Evolutionary conservation across 2,329 filamentous ascomycete genomes (phyloP), one percentile per base, ranked within the genome.

Genomic region (Dendrostoma leiphaemia): DNA sequence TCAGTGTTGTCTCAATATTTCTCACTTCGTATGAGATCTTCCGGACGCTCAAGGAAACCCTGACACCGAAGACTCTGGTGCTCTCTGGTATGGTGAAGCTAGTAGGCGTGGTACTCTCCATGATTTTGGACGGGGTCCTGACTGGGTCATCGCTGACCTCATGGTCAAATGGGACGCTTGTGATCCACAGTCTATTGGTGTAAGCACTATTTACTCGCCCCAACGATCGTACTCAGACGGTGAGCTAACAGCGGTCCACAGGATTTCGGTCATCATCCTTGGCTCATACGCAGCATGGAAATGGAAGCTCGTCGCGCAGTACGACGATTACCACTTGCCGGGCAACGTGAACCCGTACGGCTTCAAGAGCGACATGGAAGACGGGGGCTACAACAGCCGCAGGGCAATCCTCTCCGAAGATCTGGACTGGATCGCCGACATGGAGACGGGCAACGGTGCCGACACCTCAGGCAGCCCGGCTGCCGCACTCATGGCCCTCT

Each of bases 51-150:
- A 69, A 73, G 28, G 78, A 82, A 63, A 72, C 74, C 1, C 64
- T 84, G 51, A 83, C 81, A 10, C 80, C 81, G 2, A 77, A 80
- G 65, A 75, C 74, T 5, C 74, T 84, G 70, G 66, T 83, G 3
- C 75, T 78, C 58, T 75, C 74, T 17, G 76, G 81, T 56, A 65
- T 77, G 53, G 59, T 83, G 61, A 83, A 82, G 60, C 58, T 78
- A 40, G 71, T 74, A 0, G 73, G 79, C 19, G 72, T 78, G 0
- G 59, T 69, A 6, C 73, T 72, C 32, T 76, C 79, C 24, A 67
- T 83, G 23, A 75, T 69, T 1, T 69, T 84, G 24, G 79, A 83
- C 54, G 66, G 81, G 24, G 71, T 80, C 32, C 71, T 81, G n/a
- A 65, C 74, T 4, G 64, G 73, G 50, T 67, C 69, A 23, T 67